Conservation (phyloP, 805 yeast genomes). For the Cyberlindnera japonica region DNA sequence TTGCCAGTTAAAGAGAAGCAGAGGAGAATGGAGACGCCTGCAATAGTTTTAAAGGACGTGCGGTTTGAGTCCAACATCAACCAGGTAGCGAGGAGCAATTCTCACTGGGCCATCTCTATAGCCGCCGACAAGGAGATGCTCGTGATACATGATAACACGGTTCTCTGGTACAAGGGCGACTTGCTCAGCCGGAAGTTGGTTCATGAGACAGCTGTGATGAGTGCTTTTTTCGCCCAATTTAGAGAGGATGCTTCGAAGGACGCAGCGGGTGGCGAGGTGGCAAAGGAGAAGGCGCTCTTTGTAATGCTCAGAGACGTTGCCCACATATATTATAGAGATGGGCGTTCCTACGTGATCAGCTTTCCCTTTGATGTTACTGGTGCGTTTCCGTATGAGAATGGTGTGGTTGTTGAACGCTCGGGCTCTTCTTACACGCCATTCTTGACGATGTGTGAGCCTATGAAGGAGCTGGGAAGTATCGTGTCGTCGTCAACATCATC, state of each 20-base stretch:
- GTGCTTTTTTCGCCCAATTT: slow-evolving; percentile 62
- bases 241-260: slow-evolving; percentile 8
- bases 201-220: slow-evolving; percentile 47
- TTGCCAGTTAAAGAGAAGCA: neutral
- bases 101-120: slow-evolving; percentile 4
- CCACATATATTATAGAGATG: slow-evolving; percentile 57
- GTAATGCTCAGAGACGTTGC: slow-evolving; percentile 60
- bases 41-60: slow-evolving; percentile 9
- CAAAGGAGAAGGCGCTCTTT: slow-evolving; percentile 41
- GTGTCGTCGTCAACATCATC: slow-evolving; percentile 68
- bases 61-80: slow-evolving; percentile 11
- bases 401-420: slow-evolving; percentile 56
- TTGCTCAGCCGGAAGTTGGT: slow-evolving; percentile 44
- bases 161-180: slow-evolving; percentile 47
- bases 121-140: slow-evolving; percentile 17
- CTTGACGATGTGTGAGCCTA: slow-evolving; percentile 69
- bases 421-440: slow-evolving; percentile 31
- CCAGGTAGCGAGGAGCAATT: slow-evolving; percentile 2
- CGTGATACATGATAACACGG: slow-evolving; percentile 14
- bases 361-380: slow-evolving; percentile 64
- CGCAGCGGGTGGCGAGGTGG: slow-evolving; percentile 9
- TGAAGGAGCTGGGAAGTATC: slow-evolving; percentile 67
- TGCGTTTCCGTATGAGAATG: slow-evolving; percentile 65
- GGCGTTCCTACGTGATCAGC: slow-evolving; percentile 54
- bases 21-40: slow-evolving; percentile 7